Conservation (phyloP, 192 early-diverging fungal genomes). For the Backusella westeae region DNA sequence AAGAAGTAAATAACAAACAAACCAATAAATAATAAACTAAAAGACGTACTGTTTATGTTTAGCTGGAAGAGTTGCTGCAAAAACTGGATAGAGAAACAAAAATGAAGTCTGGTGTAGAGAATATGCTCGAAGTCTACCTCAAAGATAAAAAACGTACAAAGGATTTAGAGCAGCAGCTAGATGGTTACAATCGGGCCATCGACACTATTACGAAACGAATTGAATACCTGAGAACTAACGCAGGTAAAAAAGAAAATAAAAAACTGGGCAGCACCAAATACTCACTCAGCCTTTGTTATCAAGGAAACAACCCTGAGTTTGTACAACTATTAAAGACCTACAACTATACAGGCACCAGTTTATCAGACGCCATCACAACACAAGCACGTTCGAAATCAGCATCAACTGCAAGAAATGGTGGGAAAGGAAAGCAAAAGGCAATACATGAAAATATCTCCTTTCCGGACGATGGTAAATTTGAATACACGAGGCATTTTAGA, state of each 20-base stretch:
- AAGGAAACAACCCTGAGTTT: constrained; percentile 16
- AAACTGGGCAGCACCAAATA: background rate
- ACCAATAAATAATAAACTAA: background rate
- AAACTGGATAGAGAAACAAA: constrained; percentile 34
- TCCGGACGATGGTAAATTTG: constrained; percentile 29
- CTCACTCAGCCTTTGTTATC: background rate
- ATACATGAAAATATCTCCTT: constrained; percentile 29
- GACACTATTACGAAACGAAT: constrained; percentile 27
- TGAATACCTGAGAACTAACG: constrained; percentile 26
- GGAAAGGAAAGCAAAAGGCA: constrained; percentile 25
- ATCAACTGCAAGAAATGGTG: constrained; percentile 14
- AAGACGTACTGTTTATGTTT: background rate
- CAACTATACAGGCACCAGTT: constrained; percentile 65
- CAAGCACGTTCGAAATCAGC: constrained; percentile 14
- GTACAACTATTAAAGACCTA: constrained; percentile 14
- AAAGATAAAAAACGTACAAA: constrained; percentile 36
- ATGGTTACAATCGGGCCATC: constrained; percentile 21
- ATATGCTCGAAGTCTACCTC: constrained; percentile 42
- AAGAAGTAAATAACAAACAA: background rate
- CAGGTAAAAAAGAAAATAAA: constrained; percentile 14
- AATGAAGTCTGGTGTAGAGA: constrained; percentile 42
- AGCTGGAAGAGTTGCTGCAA: constrained; percentile 31
- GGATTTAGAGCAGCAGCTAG: constrained; percentile 36
- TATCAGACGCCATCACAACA: constrained; percentile 70
- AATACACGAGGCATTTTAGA: background rate